A percentile compares a stretch with the other conserved stretches of the same genome.
Evolutionary conservation across 805 yeast species (phyloP).

Genomic region (Candida nitratophila): DNA sequence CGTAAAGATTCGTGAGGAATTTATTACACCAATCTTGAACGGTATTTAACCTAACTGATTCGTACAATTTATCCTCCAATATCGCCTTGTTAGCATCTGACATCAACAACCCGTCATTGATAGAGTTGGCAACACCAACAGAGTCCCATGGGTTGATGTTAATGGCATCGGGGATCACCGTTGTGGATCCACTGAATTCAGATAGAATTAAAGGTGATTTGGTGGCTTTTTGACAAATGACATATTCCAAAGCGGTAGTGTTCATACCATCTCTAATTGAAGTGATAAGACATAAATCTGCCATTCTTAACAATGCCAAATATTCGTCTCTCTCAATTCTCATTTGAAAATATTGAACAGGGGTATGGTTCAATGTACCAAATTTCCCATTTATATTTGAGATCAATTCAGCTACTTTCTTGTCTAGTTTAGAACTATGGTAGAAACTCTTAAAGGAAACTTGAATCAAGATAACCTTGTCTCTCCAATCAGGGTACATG

Average conservation of each 20-base stretch:
- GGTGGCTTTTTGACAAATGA: slow-evolving; percentile 73
- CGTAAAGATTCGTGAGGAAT: slow-evolving; percentile 37
- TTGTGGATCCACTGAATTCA: slow-evolving; percentile 87
- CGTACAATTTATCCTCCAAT: slow-evolving; percentile 49
- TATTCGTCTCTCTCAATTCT: slow-evolving; percentile 85
- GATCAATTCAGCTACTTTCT: slow-evolving; percentile 76
- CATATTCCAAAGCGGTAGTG: slow-evolving; percentile 89
- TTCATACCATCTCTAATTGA: slow-evolving; percentile 95
- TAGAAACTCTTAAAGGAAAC: slow-evolving; percentile 76
- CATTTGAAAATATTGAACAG: slow-evolving; percentile 90
- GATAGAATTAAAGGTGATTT: slow-evolving; percentile 76
- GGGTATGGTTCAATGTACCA: slow-evolving; percentile 77
- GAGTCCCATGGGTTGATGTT: slow-evolving; percentile 97
- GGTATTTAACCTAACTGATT: slow-evolving; percentile 61
- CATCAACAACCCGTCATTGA: slow-evolving; percentile 61
- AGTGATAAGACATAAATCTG: slow-evolving; percentile 84
- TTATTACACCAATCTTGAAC: slow-evolving; percentile 74
- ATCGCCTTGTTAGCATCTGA: slow-evolving; percentile 34
- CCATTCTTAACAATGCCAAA: slow-evolving; percentile 77
- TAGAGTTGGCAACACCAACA: slow-evolving; percentile 82
- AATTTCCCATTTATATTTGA: slow-evolving; percentile 76
- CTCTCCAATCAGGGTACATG: slow-evolving; percentile 87
- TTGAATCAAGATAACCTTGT: slow-evolving; percentile 76
- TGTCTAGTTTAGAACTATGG: slow-evolving; percentile 61
- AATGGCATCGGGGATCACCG: slow-evolving; percentile 64